Evolutionary conservation across 176 grass and related monocot genomes (phyloP), one percentile per base, ranked within the genome.

Genomic region (Rhipidocladum racemiflorum): DNA sequence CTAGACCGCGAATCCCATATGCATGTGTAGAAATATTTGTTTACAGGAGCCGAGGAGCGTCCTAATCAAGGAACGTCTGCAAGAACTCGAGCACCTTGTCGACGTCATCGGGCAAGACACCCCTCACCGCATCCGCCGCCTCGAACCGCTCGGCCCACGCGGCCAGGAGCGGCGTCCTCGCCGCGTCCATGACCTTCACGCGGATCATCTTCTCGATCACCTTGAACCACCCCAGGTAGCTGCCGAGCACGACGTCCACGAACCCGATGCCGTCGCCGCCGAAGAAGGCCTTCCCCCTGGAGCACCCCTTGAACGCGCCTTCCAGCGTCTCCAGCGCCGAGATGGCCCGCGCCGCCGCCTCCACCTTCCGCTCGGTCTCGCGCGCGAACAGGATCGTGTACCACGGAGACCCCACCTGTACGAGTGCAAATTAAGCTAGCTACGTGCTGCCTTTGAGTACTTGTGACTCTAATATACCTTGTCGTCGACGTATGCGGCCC

Each of bases 281-380:
- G 27, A 92, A 92, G 87, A 92, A 92, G 28, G 21, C 45, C 23
- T 74, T 77, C 10, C 56, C 80, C 11, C 59, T 23, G 9, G 76
- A 74, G 71, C 55, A 70, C 2, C 67, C 79, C 42, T 0, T 17
- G 42, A 90, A 86, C 20, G 84, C 73, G 29, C 55, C 89, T 43
- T 97, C 94, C n/a, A 97, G 18, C 35, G 75, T 65, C 23, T 90
- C 61, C 39, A 97, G 42, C 42, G 46, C 87, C 24, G 40, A 18
- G 4, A 78, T 1, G 28, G 81, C 34, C 45, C 48, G 66, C 7
- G 72, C 36, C 17, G 43, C 75, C 40, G 82, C 78, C 7, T 61
- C 85, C 21, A n/a, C 70, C 79, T 74, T 92, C 64, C 83, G 56
- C 35, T 74, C 71, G 0, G 36, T 51, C 30, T 80, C 61, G 2